Evolutionary conservation across 2,329 filamentous ascomycete genomes (phyloP).

Genomic region (Diatrype stigma): DNA sequence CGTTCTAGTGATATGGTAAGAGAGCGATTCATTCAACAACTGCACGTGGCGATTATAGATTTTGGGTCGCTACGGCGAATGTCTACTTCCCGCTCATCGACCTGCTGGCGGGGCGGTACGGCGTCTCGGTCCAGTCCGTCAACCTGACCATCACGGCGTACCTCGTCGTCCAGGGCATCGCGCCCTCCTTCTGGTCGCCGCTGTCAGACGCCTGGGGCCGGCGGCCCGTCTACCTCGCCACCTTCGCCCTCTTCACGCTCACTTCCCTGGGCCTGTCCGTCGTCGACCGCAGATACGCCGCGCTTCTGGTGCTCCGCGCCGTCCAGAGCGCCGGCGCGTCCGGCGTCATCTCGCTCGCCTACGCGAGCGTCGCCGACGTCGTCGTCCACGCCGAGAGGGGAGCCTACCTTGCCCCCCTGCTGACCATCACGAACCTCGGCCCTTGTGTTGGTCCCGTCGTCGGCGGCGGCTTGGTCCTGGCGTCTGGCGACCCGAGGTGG

Average conservation of each 20-base stretch:
- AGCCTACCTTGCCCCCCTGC: conserved; percentile 6
- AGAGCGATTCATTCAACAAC: too few relatives aligned
- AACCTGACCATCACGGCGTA: conserved; percentile 37
- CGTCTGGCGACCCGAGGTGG: conserved; percentile 4
- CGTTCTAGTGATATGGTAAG: too few relatives aligned
- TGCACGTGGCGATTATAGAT: too few relatives aligned
- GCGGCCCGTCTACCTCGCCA: conserved; percentile 37
- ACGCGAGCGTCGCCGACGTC: conserved; percentile 10
- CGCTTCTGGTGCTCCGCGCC: conserved; percentile 6
- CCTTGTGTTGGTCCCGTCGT: conserved; percentile 9
- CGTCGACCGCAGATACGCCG: conserved; percentile 4
- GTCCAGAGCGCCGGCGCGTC: conserved; percentile 10
- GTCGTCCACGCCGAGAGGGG: conserved; percentile 5
- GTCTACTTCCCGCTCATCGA: conserved; percentile 25
- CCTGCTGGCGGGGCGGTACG: conserved; percentile 15
- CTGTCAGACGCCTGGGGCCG: conserved; percentile 25
- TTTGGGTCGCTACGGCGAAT: too few relatives aligned
- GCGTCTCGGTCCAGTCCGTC: conserved; percentile 21
- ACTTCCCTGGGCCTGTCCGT: conserved; percentile 44
- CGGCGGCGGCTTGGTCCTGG: conserved; percentile 6
- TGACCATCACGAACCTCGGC: conserved; percentile 3
- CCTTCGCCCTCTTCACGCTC: conserved; percentile 40
- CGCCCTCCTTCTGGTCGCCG: conserved; percentile 30
- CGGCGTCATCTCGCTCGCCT: conserved; percentile 3
- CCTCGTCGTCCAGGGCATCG: conserved; percentile 40